Percentiles rank a stretch among this genome's conserved stretches.
Conservation (phyloP, 1,139 yeast species). For the Kurtzmaniella quercitrusa region DNA sequence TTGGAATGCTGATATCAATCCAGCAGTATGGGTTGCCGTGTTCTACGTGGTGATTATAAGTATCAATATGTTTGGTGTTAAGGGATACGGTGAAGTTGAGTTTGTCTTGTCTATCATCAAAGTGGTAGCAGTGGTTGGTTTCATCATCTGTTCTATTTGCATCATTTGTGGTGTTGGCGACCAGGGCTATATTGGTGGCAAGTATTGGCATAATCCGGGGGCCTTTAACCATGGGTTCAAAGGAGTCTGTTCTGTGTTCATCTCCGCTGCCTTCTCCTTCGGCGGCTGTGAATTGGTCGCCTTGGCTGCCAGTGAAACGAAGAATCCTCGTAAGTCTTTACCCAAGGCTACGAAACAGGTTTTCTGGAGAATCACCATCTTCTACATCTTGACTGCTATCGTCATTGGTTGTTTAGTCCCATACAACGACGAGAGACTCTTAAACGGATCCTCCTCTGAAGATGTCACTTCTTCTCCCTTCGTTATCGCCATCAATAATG, state of each 20-base stretch:
- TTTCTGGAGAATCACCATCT: conserved; percentile 65
- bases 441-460: conserved; percentile 27
- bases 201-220: conserved; percentile 40
- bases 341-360: conserved; percentile 76
- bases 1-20: conserved; percentile 34
- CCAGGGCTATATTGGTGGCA: conserved; percentile 38
- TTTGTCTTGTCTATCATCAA: conserved; percentile 37
- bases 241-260: conserved; percentile 80
- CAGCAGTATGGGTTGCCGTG: conserved; percentile 43
- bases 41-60: conserved; percentile 32
- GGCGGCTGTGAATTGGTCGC: conserved; percentile 81
- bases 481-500: conserved; percentile 36
- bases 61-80: conserved; percentile 43
- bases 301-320: conserved; percentile 80
- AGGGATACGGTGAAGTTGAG: conserved; percentile 46
- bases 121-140: conserved; percentile 41
- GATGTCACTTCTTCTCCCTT: conserved; percentile 37
- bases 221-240: conserved; percentile 60
- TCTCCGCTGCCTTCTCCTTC: conserved; percentile 82
- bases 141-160: conserved; percentile 35
- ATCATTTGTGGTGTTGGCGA: conserved; percentile 42
- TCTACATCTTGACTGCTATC: conserved; percentile 47
- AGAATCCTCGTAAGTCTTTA: conserved; percentile 60
- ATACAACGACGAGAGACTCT: conserved; percentile 30
- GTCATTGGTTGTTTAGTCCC: conserved; percentile 47